Conservation (phyloP, 2,329 filamentous ascomycete species). For the Anthostomella pinea region DNA sequence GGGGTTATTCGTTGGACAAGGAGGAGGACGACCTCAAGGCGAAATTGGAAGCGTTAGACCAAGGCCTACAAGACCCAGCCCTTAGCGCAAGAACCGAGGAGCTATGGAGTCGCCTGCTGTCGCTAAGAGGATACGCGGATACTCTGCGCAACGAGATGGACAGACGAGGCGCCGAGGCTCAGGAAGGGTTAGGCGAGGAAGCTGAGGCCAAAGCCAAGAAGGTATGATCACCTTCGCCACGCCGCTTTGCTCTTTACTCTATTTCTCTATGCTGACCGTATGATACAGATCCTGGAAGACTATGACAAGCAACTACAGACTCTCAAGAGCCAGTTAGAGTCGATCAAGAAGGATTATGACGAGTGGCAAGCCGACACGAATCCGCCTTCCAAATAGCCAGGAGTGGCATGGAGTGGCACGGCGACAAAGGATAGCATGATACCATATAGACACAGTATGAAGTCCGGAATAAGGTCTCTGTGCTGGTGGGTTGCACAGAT, state of each 20-base stretch:
- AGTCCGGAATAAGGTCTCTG: slow-evolving; percentile 3
- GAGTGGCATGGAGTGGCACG: background rate
- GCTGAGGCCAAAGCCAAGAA: slow-evolving; percentile 71
- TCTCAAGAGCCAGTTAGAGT: slow-evolving; percentile 69
- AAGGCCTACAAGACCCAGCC: slow-evolving; percentile 69
- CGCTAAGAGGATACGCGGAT: slow-evolving; percentile 69
- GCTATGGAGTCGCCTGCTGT: slow-evolving; percentile 79
- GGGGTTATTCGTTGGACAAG: slow-evolving; percentile 75
- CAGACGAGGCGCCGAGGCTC: slow-evolving; percentile 56
- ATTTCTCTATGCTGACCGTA: slow-evolving; percentile 13
- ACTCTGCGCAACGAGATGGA: slow-evolving; percentile 72
- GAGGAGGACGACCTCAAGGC: slow-evolving; percentile 76
- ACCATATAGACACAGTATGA: slow-evolving; percentile 8
- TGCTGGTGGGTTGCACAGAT: slow-evolving; percentile 8
- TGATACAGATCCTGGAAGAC: slow-evolving; percentile 67
- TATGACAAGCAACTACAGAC: slow-evolving; percentile 79
- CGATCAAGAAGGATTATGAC: slow-evolving; percentile 55
- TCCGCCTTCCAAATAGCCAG: slow-evolving; percentile 29
- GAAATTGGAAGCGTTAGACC: slow-evolving; percentile 67
- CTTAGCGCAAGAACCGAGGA: slow-evolving; percentile 76
- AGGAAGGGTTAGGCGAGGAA: slow-evolving; percentile 63
- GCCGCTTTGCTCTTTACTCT: background rate
- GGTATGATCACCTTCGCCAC: slow-evolving; percentile 42
- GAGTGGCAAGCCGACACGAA: slow-evolving; percentile 53
- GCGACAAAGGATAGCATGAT: slow-evolving; percentile 6